These are phyloP conservation scores for Volvox carteri DNA, from an alignment of 163 green algal genomes.

Conservation along the genomic window DNA sequence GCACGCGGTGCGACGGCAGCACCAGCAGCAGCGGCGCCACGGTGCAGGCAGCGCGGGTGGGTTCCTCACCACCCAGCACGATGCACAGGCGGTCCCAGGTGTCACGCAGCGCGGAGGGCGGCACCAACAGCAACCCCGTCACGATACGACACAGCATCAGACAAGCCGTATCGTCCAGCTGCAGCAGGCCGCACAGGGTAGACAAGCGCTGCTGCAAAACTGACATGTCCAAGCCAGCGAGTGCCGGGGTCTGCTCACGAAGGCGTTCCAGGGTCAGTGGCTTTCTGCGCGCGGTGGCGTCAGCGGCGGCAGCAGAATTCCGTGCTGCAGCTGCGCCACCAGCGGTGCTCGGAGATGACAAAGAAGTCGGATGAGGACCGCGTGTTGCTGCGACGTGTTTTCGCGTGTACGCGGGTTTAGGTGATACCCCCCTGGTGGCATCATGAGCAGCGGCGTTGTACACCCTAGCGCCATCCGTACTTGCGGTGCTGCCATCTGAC, in stretches of 20 bases:
- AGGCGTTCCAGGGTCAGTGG: constrained; percentile 15
- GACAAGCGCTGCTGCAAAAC: not conserved
- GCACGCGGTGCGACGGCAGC: constrained; percentile 3
- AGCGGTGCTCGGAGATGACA: no score
- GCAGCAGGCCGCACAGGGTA: not conserved
- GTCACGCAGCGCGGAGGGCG: not conserved
- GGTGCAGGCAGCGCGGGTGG: not conserved
- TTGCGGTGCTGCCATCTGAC: no score
- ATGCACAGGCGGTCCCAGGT: not conserved
- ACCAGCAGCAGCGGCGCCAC: constrained; percentile 42
- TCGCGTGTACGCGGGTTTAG: no score
- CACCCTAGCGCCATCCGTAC: no score
- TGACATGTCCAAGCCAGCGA: not conserved
- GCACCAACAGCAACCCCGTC: not conserved
- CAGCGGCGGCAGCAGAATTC: not conserved
- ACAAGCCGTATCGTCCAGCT: not conserved
- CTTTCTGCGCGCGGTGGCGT: not conserved
- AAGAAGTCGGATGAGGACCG: no score
- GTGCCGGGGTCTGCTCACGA: not conserved
- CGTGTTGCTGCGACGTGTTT: no score
- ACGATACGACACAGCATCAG: not conserved
- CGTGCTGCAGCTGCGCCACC: not conserved
- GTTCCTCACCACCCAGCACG: not conserved
- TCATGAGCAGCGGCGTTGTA: no score
- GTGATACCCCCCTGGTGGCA: no score